Evolutionary conservation across 2,329 filamentous ascomycete species (phyloP), one percentile per base, ranked within the genome.

Genomic region (Albifimbria verrucaria): DNA sequence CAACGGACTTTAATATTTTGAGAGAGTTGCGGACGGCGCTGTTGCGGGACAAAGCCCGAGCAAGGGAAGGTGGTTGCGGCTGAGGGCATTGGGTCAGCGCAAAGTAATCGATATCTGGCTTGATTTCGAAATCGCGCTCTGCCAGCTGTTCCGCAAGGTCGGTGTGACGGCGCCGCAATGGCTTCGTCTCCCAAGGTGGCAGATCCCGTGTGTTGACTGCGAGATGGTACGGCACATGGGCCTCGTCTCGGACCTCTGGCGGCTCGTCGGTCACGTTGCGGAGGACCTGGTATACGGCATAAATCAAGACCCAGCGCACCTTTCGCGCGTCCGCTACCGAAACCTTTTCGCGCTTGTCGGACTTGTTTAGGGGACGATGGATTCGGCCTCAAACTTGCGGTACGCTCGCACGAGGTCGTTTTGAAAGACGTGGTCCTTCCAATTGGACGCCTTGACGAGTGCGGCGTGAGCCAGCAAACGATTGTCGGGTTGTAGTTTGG

Each of bases 301-400:
- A 93, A 7, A 93, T 79, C 32, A 92, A 65, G 25, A 92, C 81
- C 89, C 89, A 94, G 39, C 89, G 79, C 17, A 92, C 81, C 67
- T 91, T 92, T 41, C 90, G 83, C 1, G 83, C 88, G 57, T 93
- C 89, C 9, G 79, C 74, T 11, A 83, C 71, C 0, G 69, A 69
- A 2, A 73, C 62, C 62, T 82, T 85, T 32, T 84, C 81, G 6
- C 67, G 55, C 52, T 81, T 83, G 53, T 87, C 81, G 1, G 73
- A 71, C 55, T 80, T 84, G 20, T 74, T 71, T 2, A 79, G 75
- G 1, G 71, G 69, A 77, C 69, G 20, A 80, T 66, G 7, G 75
- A 77, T 7, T 83, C 77, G 50, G 83, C 80, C 62, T 94, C 90
- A 52, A 92, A 93, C 3, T 75, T 76, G 3, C 82, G 77, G 62